Percentiles rank a stretch among this genome's conserved stretches.
Evolutionary conservation across 2,329 filamentous ascomycete genomes (phyloP).

Genomic region (Exophiala alcalophila): DNA sequence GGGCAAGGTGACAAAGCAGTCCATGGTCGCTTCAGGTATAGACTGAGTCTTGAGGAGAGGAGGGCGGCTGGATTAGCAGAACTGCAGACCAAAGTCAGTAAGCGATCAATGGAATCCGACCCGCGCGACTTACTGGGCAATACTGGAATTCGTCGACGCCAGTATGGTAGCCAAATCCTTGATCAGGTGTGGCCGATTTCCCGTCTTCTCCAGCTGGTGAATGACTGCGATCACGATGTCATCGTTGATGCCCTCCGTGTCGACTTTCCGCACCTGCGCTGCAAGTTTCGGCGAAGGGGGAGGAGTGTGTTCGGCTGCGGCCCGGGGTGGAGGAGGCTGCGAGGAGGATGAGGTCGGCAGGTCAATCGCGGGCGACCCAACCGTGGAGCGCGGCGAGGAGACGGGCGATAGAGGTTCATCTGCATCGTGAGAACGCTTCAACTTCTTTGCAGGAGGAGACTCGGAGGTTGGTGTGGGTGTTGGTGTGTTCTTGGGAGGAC

Average conservation of each 20-base stretch:
- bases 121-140: slow-evolving; percentile 74
- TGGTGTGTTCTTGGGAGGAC: slow-evolving; percentile 61
- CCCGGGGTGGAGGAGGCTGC: slow-evolving; percentile 32
- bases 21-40: slow-evolving; percentile 87
- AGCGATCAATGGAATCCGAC: background rate
- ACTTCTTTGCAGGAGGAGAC: slow-evolving; percentile 63
- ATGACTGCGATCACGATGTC: slow-evolving; percentile 93
- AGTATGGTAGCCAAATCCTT: slow-evolving; percentile 86
- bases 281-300: slow-evolving; percentile 65
- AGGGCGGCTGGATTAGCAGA: slow-evolving; percentile 94
- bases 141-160: slow-evolving; percentile 70
- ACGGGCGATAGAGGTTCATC: slow-evolving; percentile 33
- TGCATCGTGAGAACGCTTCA: slow-evolving; percentile 71
- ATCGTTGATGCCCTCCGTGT: slow-evolving; percentile 83
- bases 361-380: slow-evolving; percentile 43
- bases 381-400: slow-evolving; percentile 35
- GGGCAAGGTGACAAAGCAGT: slow-evolving; percentile 76
- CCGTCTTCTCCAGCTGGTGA: slow-evolving; percentile 80
- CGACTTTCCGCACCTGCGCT: slow-evolving; percentile 55
- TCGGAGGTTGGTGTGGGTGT: slow-evolving; percentile 52
- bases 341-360: slow-evolving; percentile 36
- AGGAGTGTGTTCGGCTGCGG: slow-evolving; percentile 64
- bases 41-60: slow-evolving; percentile 84
- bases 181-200: slow-evolving; percentile 88
- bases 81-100: slow-evolving; percentile 53